phyloP scores from a whole-genome alignment of 2,329 filamentous ascomycete species.

The Hypoxylon sp. region DNA sequence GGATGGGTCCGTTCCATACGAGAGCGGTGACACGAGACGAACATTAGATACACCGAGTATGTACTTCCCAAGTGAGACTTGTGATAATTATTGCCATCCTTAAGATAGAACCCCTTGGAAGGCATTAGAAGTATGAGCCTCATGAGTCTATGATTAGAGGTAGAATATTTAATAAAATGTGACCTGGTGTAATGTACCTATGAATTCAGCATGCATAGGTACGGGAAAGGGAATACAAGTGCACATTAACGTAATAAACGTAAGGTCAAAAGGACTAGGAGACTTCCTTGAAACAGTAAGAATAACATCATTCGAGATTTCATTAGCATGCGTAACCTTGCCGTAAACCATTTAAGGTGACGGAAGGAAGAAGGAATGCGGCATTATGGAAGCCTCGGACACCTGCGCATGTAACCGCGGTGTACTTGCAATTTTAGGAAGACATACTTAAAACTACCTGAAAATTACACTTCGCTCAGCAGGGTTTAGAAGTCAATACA shows the following conservation, averaged over 20 bases:
- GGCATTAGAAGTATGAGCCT: constrained; percentile 1
- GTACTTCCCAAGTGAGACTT: neutral
- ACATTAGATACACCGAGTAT: neutral
- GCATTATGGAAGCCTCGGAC: constrained; percentile 29
- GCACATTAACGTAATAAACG: neutral
- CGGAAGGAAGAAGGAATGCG: constrained; percentile 10
- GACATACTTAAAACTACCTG: constrained; percentile 37
- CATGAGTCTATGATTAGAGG: neutral
- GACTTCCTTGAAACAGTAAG: neutral
- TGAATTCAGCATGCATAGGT: no score
- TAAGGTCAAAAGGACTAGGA: neutral
- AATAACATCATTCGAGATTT: constrained; percentile 12
- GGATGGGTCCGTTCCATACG: constrained; percentile 21
- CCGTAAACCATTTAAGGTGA: constrained; percentile 9
- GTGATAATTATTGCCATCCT: constrained; percentile 5
- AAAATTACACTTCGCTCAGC: constrained; percentile 13
- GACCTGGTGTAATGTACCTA: neutral
- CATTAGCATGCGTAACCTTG: constrained; percentile 9
- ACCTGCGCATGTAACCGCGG: constrained; percentile 9
- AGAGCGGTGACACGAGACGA: constrained; percentile 40
- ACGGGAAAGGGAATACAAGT: neutral
- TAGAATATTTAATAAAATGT: neutral
- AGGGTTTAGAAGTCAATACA: constrained; percentile 30
- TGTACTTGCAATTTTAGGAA: constrained; percentile 29
- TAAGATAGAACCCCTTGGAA: constrained; percentile 6